Evolutionary conservation across 495 filamentous ascomycete genomes (phyloP), one percentile per base, ranked within the genome.

Genomic region (Cercophora newfieldiana): DNA sequence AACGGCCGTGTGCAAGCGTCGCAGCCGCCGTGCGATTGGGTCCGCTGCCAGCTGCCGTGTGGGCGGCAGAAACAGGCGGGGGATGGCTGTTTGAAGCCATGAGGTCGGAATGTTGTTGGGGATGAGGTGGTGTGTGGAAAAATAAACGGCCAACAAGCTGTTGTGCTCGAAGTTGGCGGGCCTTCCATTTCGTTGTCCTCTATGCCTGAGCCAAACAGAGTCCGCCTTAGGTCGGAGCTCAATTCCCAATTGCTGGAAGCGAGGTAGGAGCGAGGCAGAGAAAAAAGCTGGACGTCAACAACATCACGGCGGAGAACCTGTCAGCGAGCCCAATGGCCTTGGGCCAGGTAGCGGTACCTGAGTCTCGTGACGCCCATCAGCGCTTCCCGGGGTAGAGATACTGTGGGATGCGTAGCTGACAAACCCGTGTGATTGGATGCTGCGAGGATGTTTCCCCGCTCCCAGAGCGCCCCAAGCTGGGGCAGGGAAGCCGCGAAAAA

Each of bases 401-500:
- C 59, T 29, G 18, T 29, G 18, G 47, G 44, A 49, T 6, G 7
- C 30, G 47, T 50, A 44, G 25, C 44, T 28, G 59, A 31, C 37
- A 18, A 19, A 44, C 59, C 37, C 12, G 18, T 44, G 37, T 51
- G 8, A 61, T 61, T 61, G 59, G 59, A 24, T 25, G 25, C 6
- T 24, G 10, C 16, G 31, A 28, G 29, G 25, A 22, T 10, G 14
- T 29, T 61, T 51, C 59, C 59, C 59, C 59, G 59, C 59, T 61
- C 50, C 59, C 8, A 26, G 24, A 61, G 59, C 59, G 25, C 59
- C 59, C 59, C 59, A 61, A 61, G 59, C 59, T 25, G 25, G 44
- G 24, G 55, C 28, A 28, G 21, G n/a, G 50, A 54, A 25, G 19
- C 6, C 25, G n/a, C 24, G 59, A 30, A 29, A 21, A 19, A 37